Percentiles rank a stretch among this genome's conserved stretches.
phyloP scores from a whole-genome alignment of 2,329 filamentous ascomycete species.

The Celoporthe dispersa region DNA sequence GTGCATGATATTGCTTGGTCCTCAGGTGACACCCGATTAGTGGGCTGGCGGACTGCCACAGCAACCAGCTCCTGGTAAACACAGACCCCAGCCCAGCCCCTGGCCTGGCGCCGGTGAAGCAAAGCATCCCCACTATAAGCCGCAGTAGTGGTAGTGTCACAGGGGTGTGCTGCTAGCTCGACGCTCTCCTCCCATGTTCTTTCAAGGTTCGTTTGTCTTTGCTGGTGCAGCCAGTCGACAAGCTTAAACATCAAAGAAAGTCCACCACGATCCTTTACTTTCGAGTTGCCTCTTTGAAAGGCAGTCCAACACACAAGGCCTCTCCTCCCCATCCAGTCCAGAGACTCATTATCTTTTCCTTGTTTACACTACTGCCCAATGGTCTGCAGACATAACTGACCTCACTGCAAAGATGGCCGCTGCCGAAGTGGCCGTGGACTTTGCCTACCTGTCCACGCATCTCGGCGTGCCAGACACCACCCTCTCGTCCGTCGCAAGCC shows the following conservation, averaged over 20 bases:
- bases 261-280: conserved; percentile 6
- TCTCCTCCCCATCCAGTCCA: not conserved
- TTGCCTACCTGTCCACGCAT: conserved; percentile 74
- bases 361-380: conserved; percentile 14
- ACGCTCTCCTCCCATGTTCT: not conserved
- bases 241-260: conserved; percentile 19
- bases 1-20: not conserved
- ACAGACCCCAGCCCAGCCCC: not conserved
- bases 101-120: not conserved
- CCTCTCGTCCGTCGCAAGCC: conserved; percentile 63
- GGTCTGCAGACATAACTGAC: conserved; percentile 23
- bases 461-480: conserved; percentile 69
- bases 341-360: not conserved
- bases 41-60: not conserved
- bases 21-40: not conserved
- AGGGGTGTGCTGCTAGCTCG: conserved; percentile 16
- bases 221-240: conserved; percentile 3
- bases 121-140: not conserved
- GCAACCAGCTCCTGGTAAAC: not conserved
- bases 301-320: not conserved
- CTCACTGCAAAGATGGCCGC: conserved; percentile 57
- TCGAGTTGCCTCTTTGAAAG: not conserved
- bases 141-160: not conserved
- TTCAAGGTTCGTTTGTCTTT: conserved; percentile 13
- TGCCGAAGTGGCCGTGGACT: conserved; percentile 60